Conservation (phyloP, 371 early-diverging fungal genomes). For the Mucor piriformis region DNA sequence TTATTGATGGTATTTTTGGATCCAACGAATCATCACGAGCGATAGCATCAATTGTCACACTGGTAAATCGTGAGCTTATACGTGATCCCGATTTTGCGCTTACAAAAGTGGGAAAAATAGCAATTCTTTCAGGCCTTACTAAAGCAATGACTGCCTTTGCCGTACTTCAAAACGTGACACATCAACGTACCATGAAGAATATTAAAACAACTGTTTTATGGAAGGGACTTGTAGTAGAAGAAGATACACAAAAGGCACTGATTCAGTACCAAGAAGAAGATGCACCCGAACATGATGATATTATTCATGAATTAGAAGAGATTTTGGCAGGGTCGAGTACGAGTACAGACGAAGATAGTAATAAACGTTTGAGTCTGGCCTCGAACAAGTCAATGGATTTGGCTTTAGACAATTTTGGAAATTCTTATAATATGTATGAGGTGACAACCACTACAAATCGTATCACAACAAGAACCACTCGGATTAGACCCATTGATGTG, state of each 20-base stretch:
- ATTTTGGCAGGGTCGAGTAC: slow-evolving; percentile 24
- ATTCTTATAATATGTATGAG: slow-evolving; percentile 40
- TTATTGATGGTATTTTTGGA: slow-evolving; percentile 93
- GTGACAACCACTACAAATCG: slow-evolving; percentile 39
- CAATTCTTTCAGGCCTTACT: slow-evolving; percentile 72
- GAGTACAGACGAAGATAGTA: not conserved
- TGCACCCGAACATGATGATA: slow-evolving; percentile 23
- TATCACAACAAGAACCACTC: slow-evolving; percentile 37
- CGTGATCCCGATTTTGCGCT: slow-evolving; percentile 71
- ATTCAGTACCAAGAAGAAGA: slow-evolving; percentile 8
- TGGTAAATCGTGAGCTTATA: slow-evolving; percentile 76
- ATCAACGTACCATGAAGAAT: slow-evolving; percentile 56
- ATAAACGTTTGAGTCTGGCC: not conserved
- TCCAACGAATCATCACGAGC: slow-evolving; percentile 89
- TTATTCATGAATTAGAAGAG: slow-evolving; percentile 45
- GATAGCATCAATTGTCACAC: slow-evolving; percentile 77
- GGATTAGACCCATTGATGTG: slow-evolving; percentile 41
- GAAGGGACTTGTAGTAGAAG: slow-evolving; percentile 58
- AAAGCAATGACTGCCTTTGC: slow-evolving; percentile 87
- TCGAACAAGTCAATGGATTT: slow-evolving; percentile 3
- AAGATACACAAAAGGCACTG: slow-evolving; percentile 31
- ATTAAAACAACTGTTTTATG: slow-evolving; percentile 53
- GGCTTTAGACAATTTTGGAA: slow-evolving; percentile 11
- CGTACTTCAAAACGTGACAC: slow-evolving; percentile 81
- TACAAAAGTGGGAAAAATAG: slow-evolving; percentile 67